phyloP scores from a whole-genome alignment of 177 flowering plant genomes.

The Vitis hybrid region DNA sequence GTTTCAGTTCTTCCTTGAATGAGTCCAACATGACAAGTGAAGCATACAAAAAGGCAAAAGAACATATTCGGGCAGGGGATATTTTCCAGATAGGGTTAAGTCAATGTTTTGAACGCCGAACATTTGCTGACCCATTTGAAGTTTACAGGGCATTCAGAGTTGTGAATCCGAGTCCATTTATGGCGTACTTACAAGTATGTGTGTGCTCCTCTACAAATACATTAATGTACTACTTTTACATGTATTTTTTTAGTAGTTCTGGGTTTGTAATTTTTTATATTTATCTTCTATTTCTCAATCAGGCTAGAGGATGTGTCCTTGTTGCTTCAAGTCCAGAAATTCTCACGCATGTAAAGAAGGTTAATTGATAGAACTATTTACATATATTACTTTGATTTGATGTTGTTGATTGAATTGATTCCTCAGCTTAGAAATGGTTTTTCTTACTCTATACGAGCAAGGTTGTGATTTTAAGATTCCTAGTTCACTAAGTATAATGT shows the following conservation, averaged over 20 bases:
- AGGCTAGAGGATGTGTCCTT: constrained; percentile 93
- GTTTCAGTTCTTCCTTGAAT: constrained; percentile 49
- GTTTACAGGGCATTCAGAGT: constrained; percentile 86
- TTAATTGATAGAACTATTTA: constrained; percentile 17
- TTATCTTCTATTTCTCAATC: constrained; percentile 10
- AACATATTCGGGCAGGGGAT: constrained; percentile 75
- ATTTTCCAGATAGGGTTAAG: constrained; percentile 92
- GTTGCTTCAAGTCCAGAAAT: constrained; percentile 97
- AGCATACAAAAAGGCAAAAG: constrained; percentile 54
- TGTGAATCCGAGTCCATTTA: constrained; percentile 94
- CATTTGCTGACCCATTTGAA: constrained; percentile 98
- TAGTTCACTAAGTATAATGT: background rate
- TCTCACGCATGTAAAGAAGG: constrained; percentile 81
- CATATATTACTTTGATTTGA: background rate
- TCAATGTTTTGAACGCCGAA: constrained; percentile 91
- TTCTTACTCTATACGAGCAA: background rate
- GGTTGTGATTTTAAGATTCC: background rate
- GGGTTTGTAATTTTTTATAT: background rate
- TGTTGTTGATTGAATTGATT: background rate
- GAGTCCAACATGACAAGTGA: constrained; percentile 55
- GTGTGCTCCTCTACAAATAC: background rate
- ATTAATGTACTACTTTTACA: background rate
- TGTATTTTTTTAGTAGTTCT: background rate
- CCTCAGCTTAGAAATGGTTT: background rate
- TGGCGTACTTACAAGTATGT: constrained; percentile 80